A percentile compares a stretch with the other conserved stretches of the same genome.
Conservation (phyloP, 2,329 filamentous ascomycete species). For the Pezicula carpinea region DNA sequence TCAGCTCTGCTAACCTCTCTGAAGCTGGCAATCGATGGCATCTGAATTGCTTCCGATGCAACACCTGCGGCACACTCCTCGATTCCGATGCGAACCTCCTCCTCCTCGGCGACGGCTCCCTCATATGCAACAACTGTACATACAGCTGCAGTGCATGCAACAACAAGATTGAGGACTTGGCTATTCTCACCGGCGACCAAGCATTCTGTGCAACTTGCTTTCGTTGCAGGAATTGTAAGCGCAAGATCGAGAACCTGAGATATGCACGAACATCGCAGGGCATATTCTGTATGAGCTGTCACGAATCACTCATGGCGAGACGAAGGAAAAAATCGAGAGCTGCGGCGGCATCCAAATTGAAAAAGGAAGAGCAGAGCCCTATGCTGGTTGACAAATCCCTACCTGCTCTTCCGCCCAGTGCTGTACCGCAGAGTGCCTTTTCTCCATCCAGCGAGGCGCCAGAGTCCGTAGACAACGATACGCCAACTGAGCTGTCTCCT, state of each 20-base stretch:
- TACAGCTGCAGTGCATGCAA: conserved; percentile 96
- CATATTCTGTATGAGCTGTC: conserved; percentile 99
- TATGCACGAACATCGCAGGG: conserved; percentile 97
- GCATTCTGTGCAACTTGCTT: conserved; percentile 98
- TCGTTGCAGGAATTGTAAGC: conserved; percentile 95
- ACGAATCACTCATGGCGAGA: conserved; percentile 92
- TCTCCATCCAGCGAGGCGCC: conserved; percentile 50
- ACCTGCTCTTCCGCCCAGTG: conserved; percentile 80
- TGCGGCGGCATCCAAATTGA: conserved; percentile 53
- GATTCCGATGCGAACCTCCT: conserved; percentile 98
- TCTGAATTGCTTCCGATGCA: conserved; percentile 97
- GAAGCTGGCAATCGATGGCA: conserved; percentile 95
- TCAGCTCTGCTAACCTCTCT: conserved; percentile 20
- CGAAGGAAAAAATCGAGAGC: conserved; percentile 81
- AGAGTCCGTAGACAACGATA: conserved; percentile 58
- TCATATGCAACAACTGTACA: conserved; percentile 99
- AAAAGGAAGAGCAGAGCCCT: conserved; percentile 59
- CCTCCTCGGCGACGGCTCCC: conserved; percentile 91
- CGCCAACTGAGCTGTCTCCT: conserved; percentile 65
- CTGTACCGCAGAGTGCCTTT: conserved; percentile 58
- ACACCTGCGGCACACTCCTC: conserved; percentile 89
- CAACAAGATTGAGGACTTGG: conserved; percentile 97
- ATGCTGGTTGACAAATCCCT: conserved; percentile 86
- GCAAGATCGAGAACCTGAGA: conserved; percentile 95
- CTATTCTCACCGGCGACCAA: conserved; percentile 95